Evolutionary conservation across 2,329 filamentous ascomycete genomes (phyloP).

Genomic region (Zarea fungicola): DNA sequence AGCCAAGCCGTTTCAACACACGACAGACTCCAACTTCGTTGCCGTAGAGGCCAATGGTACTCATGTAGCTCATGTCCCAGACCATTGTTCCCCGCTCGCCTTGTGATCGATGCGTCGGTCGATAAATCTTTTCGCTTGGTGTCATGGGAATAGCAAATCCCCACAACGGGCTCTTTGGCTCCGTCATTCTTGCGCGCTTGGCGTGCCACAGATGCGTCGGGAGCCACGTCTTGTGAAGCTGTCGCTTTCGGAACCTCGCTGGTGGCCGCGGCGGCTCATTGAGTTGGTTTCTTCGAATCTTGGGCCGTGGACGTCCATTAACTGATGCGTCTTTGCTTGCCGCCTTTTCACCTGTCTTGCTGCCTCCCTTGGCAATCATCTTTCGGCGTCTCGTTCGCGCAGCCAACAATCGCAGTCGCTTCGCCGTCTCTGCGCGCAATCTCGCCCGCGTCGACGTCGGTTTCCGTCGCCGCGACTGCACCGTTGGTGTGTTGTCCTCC

Average conservation of each 20-base stretch:
- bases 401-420: constrained; percentile 60
- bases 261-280: constrained; percentile 52
- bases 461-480: constrained; percentile 59
- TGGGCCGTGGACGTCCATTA: constrained; percentile 51
- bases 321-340: constrained; percentile 19
- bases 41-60: constrained; percentile 76
- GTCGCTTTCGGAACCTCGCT: constrained; percentile 75
- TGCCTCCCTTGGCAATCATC: constrained; percentile 21
- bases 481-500: constrained; percentile 85
- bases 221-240: constrained; percentile 85
- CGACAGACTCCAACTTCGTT: constrained; percentile 56
- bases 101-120: constrained; percentile 76
- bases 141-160: constrained; percentile 80
- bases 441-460: constrained; percentile 52
- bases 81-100: constrained; percentile 71
- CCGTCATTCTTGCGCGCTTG: constrained; percentile 85
- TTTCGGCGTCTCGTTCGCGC: constrained; percentile 40
- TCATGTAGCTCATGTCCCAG: constrained; percentile 95
- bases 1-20: constrained; percentile 60
- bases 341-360: constrained; percentile 11
- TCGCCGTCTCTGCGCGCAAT: constrained; percentile 70
- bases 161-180: constrained; percentile 76
- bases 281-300: constrained; percentile 64
- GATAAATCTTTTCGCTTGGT: constrained; percentile 84
- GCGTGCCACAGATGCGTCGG: constrained; percentile 93